Conservation (phyloP, 257 asterid species). For the Scutellaria galericulata region DNA sequence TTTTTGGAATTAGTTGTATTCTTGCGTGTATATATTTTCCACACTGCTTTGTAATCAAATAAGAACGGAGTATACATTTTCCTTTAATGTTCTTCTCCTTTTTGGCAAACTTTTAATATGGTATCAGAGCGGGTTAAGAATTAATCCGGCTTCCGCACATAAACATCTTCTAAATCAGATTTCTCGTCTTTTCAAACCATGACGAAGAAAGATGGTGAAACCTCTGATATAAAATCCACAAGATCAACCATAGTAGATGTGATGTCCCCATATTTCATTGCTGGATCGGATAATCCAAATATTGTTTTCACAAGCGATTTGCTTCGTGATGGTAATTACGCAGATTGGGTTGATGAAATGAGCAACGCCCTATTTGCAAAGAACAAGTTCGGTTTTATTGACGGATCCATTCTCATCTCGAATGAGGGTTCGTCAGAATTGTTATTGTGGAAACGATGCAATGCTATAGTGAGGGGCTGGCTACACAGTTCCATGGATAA, state of each 20-base stretch:
- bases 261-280: background rate
- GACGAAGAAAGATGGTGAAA: background rate
- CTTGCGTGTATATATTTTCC: too few species aligned
- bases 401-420: background rate
- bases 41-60: too few species aligned
- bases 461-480: background rate
- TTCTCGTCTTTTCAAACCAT: background rate
- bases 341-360: conserved; percentile 2
- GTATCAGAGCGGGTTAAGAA: too few species aligned
- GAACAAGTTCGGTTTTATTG: background rate
- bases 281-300: background rate
- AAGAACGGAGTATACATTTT: too few species aligned
- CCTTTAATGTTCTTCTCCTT: too few species aligned
- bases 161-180: too few species aligned
- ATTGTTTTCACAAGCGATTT: background rate
- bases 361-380: background rate
- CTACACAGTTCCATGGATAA: background rate
- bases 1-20: too few species aligned
- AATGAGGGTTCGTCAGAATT: background rate
- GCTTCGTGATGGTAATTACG: background rate
- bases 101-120: too few species aligned
- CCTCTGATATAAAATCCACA: background rate
- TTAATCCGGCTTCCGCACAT: too few species aligned
- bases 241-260: background rate
- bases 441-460: background rate